A percentile compares a stretch with the other conserved stretches of the same genome.
These are phyloP conservation scores for Exophiala xenobiotica DNA, from an alignment of 2,329 filamentous ascomycete genomes.

Conservation along the genomic window DNA sequence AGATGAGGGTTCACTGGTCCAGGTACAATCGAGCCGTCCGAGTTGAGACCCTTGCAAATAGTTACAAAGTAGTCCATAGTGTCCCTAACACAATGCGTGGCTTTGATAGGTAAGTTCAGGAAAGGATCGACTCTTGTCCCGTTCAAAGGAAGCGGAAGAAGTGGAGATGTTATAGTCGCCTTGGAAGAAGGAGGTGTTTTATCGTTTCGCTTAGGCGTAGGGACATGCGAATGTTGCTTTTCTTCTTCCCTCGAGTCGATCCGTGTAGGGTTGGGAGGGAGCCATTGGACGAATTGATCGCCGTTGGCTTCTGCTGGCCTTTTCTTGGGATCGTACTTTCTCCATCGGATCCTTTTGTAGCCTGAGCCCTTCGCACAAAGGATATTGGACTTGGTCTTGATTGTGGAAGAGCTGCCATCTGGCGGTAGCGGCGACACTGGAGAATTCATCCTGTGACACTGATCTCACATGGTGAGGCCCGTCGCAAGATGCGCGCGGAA, in stretches of 20 bases:
- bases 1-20: constrained; percentile 25
- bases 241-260: background rate
- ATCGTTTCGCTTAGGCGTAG: constrained; percentile 1
- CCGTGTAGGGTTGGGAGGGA: constrained; percentile 7
- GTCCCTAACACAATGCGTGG: constrained; percentile 20
- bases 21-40: background rate
- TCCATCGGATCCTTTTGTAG: constrained; percentile 24
- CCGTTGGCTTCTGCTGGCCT: background rate
- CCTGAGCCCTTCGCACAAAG: background rate
- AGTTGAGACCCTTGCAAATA: constrained; percentile 18
- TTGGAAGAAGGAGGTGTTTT: background rate
- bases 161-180: constrained; percentile 6
- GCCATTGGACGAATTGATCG: constrained; percentile 20
- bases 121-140: constrained; percentile 25
- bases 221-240: too few relatives aligned
- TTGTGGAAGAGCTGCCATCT: too few relatives aligned
- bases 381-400: too few relatives aligned
- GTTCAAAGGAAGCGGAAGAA: constrained; percentile 23
- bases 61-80: constrained; percentile 26
- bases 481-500: too few relatives aligned
- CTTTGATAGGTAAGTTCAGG: constrained; percentile 21
- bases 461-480: too few relatives aligned
- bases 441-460: too few relatives aligned
- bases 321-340: constrained; percentile 17
- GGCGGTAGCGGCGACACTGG: too few relatives aligned